Percentiles rank a stretch among this genome's conserved stretches.
Evolutionary conservation across 257 asterid genomes (phyloP).

Genomic region (Prunella vulgaris): DNA sequence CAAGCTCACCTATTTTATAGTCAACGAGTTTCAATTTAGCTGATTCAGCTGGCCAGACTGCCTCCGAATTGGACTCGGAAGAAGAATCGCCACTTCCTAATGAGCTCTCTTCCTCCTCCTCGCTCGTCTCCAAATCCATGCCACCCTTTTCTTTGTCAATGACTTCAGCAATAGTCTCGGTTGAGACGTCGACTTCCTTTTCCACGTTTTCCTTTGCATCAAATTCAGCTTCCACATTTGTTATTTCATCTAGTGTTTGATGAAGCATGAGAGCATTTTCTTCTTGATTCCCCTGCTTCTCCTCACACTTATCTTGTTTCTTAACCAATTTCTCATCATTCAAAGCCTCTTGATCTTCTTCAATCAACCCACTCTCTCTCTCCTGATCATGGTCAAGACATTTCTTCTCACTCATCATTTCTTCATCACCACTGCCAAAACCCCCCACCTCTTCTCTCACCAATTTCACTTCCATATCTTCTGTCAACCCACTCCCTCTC

Average conservation of each 20-base stretch:
- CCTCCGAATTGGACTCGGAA: constrained; percentile 34
- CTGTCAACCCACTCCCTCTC: background rate
- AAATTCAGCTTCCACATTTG: constrained; percentile 8
- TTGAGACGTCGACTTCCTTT: background rate
- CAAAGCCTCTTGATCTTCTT: no score
- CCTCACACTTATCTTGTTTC: no score
- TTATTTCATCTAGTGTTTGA: background rate
- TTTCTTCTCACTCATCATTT: no score
- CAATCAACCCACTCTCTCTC: no score
- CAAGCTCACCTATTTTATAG: constrained; percentile 21
- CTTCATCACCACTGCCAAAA: no score
- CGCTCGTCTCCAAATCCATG: background rate
- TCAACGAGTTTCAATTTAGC: constrained; percentile 23
- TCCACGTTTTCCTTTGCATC: background rate
- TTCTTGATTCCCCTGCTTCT: background rate
- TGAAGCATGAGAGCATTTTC: background rate
- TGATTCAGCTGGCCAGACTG: constrained; percentile 35
- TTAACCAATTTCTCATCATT: no score
- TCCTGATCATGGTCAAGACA: no score
- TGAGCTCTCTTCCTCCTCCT: constrained; percentile 26
- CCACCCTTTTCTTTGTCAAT: background rate
- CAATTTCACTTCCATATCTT: background rate
- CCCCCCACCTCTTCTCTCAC: no score
- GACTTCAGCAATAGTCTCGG: background rate
- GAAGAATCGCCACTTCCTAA: constrained; percentile 34